These are phyloP conservation scores for Penicillium argentinense DNA, from an alignment of 495 filamentous ascomycete genomes.

Conservation along the genomic window DNA sequence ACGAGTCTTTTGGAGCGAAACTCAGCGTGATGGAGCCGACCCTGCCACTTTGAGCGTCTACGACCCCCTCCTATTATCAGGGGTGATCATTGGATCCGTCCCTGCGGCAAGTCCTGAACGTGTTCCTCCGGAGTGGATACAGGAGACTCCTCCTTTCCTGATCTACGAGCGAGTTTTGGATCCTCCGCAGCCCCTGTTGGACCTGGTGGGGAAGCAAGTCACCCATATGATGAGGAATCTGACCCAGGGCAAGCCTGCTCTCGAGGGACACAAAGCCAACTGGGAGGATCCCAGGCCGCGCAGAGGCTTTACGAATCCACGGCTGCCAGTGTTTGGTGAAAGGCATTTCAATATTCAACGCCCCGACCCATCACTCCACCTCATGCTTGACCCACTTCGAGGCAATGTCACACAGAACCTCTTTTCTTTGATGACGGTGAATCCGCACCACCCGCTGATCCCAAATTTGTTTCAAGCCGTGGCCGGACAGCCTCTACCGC, in stretches of 20 bases:
- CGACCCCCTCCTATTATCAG: constrained; percentile 24
- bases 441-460: not conserved
- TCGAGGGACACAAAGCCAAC: not conserved
- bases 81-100: constrained; percentile 23
- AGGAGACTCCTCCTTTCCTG: constrained; percentile 22
- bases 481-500: not conserved
- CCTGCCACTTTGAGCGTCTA: constrained; percentile 25
- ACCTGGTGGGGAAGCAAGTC: not conserved
- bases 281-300: not conserved
- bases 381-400: not conserved
- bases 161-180: constrained; percentile 41
- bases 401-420: not conserved
- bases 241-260: not conserved
- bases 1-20: constrained; percentile 39
- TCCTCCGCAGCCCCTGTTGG: constrained; percentile 6
- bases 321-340: not conserved
- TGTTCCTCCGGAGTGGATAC: constrained; percentile 28
- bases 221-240: not conserved
- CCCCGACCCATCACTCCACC: not conserved
- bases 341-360: not conserved
- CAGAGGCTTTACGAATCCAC: not conserved
- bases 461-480: not conserved
- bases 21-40: constrained; percentile 24
- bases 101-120: constrained; percentile 8
- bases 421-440: not conserved